Percentiles rank a stretch among this genome's conserved stretches.
Evolutionary conservation across 352 stramenopile species (phyloP).

Genomic region (Albugo candida): DNA sequence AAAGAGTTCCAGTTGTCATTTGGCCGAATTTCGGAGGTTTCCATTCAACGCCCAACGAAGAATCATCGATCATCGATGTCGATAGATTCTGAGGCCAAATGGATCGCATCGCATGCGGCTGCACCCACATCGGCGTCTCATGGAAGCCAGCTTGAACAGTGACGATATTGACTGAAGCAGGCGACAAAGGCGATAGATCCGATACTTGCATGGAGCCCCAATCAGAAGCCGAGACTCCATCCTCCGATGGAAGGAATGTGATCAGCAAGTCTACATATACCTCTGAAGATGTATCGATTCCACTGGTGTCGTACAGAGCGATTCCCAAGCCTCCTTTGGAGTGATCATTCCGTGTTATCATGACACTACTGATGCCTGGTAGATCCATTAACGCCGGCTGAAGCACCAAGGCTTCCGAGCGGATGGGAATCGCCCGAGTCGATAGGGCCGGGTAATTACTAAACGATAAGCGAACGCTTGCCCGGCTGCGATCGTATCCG

Average conservation of each 20-base stretch:
- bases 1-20: conserved; percentile 3
- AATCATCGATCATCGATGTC: conserved; percentile 35
- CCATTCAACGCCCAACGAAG: conserved; percentile 54
- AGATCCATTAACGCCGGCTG: conserved; percentile 32
- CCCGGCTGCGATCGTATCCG: conserved; percentile 11
- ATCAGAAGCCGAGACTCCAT: conserved; percentile 24
- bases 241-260: conserved; percentile 40
- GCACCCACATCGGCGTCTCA: conserved; percentile 14
- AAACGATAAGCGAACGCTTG: conserved; percentile 44
- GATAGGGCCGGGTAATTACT: conserved; percentile 18
- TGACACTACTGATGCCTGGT: conserved; percentile 25
- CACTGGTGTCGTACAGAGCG: conserved; percentile 24
- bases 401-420: conserved; percentile 25
- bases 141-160: too few species aligned
- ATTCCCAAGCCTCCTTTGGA: conserved; percentile 17
- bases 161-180: conserved; percentile 9
- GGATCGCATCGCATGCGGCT: conserved; percentile 22
- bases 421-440: conserved; percentile 24
- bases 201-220: conserved; percentile 19
- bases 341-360: conserved; percentile 36
- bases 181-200: conserved; percentile 6
- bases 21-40: conserved; percentile 10
- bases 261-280: conserved; percentile 54
- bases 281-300: conserved; percentile 13
- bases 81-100: conserved; percentile 22